phyloP scores from a whole-genome alignment of 2,329 filamentous ascomycete genomes.

The Triangularia setosa region DNA sequence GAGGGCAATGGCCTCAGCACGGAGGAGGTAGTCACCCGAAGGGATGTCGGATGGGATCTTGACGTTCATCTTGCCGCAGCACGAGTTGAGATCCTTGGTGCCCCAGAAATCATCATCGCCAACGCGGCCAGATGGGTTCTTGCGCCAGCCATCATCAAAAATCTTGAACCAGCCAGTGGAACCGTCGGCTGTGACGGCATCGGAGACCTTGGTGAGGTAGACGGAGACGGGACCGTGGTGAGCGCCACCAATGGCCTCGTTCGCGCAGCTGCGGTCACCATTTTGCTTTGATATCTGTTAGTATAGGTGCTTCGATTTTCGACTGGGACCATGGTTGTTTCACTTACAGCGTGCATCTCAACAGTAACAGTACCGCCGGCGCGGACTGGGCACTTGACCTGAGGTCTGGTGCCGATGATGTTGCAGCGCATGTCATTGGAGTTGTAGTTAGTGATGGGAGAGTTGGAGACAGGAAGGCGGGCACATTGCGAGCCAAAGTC shows the following conservation, averaged over 20 bases:
- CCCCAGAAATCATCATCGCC: slow-evolving; percentile 46
- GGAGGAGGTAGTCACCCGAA: slow-evolving; percentile 41
- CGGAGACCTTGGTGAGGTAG: slow-evolving; percentile 46
- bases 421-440: slow-evolving; percentile 45
- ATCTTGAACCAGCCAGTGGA: slow-evolving; percentile 50
- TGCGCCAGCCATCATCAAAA: slow-evolving; percentile 42
- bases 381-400: slow-evolving; percentile 43
- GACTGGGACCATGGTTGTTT: neutral
- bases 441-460: slow-evolving; percentile 44
- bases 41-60: slow-evolving; percentile 32
- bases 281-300: slow-evolving; percentile 31
- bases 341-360: slow-evolving; percentile 51
- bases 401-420: slow-evolving; percentile 33
- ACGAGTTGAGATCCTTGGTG: slow-evolving; percentile 39
- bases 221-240: slow-evolving; percentile 49
- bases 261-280: slow-evolving; percentile 39
- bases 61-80: slow-evolving; percentile 40
- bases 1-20: slow-evolving; percentile 47
- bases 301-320: neutral
- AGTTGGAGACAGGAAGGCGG: slow-evolving; percentile 48
- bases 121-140: slow-evolving; percentile 31
- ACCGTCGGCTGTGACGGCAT: slow-evolving; percentile 42
- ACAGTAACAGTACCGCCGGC: slow-evolving; percentile 49
- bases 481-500: slow-evolving; percentile 44
- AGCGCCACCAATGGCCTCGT: slow-evolving; percentile 48